Evolutionary conservation across 345 rosid species (phyloP).

Genomic region (Psidium guajava): DNA sequence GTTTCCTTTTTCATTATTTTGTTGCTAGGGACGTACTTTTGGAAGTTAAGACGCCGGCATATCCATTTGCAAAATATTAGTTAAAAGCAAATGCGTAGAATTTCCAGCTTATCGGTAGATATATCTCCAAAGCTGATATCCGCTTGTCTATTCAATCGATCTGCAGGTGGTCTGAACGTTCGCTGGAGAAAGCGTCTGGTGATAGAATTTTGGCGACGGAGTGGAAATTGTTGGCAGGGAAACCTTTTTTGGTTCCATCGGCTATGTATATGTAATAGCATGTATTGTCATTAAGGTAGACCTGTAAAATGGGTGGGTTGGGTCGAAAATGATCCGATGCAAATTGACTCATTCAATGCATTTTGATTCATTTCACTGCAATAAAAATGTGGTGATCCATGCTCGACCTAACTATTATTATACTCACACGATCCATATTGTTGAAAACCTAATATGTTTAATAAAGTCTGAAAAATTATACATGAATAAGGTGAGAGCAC

Average conservation of each 20-base stretch:
- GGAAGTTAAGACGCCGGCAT: not conserved
- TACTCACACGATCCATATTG: too few species aligned
- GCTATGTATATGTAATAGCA: not conserved
- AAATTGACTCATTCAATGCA: too few species aligned
- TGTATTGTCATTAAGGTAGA: not conserved
- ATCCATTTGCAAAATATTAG: not conserved
- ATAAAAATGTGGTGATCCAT: too few species aligned
- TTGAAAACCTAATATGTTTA: too few species aligned
- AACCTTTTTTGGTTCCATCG: not conserved
- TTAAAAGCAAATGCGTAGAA: not conserved
- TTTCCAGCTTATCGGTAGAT: not conserved
- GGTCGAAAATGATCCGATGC: too few species aligned
- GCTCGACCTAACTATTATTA: fast-evolving
- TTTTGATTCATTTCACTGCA: too few species aligned
- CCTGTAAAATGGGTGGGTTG: too few species aligned
- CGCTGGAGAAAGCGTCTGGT: not conserved
- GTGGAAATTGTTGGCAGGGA: not conserved
- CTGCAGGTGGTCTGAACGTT: not conserved
- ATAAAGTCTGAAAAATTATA: too few species aligned
- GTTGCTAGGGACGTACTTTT: not conserved
- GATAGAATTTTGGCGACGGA: not conserved
- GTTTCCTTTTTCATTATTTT: not conserved
- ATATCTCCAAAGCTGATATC: not conserved
- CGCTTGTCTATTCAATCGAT: not conserved
- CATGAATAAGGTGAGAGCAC: too few species aligned